phyloP scores from a whole-genome alignment of 257 asterid genomes.

The Verbena officinalis region DNA sequence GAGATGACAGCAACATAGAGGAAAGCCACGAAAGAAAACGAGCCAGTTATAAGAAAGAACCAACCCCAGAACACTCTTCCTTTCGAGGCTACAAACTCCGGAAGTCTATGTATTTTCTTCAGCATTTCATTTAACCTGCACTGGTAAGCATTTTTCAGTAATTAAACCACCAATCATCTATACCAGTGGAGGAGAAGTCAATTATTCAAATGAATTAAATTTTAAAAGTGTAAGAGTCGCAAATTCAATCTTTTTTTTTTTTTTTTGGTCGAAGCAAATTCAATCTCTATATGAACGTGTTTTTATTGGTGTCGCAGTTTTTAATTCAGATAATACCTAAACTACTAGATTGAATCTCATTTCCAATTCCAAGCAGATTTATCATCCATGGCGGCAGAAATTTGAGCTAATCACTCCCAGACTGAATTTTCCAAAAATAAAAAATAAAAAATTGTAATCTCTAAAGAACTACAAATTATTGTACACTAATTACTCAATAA shows the following conservation, averaged over 20 bases:
- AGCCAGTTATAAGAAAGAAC: conserved; percentile 50
- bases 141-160: neutral
- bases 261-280: neutral
- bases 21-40: conserved; percentile 41
- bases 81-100: conserved; percentile 33
- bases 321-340: neutral
- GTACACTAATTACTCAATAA: too few relatives aligned
- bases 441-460: neutral
- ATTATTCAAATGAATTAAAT: neutral
- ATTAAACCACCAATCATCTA: neutral
- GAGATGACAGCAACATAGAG: conserved; percentile 59
- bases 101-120: conserved; percentile 28
- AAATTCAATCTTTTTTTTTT: neutral
- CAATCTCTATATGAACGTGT: neutral
- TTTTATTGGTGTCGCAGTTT: neutral
- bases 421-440: neutral
- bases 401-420: neutral
- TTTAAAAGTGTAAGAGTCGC: neutral
- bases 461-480: neutral
- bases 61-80: conserved; percentile 53
- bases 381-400: neutral
- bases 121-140: conserved; percentile 27
- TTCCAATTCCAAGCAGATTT: neutral
- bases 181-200: neutral
- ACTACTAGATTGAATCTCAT: neutral